These are phyloP conservation scores for Haberlea rhodopensis DNA, from an alignment of 257 asterid genomes.

Conservation along the genomic window DNA sequence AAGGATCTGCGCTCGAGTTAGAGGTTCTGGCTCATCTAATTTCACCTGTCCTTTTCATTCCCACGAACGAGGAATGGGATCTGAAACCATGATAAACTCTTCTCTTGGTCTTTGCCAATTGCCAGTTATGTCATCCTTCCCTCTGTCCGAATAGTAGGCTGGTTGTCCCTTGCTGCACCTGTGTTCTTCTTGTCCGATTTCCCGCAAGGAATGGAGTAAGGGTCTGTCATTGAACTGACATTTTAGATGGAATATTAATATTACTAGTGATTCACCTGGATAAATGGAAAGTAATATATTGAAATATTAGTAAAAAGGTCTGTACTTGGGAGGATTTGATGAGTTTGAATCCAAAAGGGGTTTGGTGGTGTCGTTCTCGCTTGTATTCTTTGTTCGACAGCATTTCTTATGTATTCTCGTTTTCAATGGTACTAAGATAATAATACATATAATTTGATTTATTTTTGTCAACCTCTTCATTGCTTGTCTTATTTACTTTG, in stretches of 20 bases:
- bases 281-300: too few relatives aligned
- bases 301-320: too few relatives aligned
- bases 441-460: too few relatives aligned
- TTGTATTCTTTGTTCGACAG: neutral
- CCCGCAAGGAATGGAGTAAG: neutral
- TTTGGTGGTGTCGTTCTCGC: too few relatives aligned
- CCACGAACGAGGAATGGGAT: neutral
- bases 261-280: neutral
- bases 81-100: neutral
- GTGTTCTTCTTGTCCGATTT: neutral
- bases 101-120: neutral
- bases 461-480: neutral
- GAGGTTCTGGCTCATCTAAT: neutral
- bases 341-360: too few relatives aligned
- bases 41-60: neutral
- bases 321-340: too few relatives aligned
- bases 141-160: neutral
- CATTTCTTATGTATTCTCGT: too few relatives aligned
- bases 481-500: too few relatives aligned
- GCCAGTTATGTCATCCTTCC: neutral
- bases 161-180: neutral
- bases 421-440: neutral
- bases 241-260: neutral
- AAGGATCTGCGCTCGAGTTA: neutral
- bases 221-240: neutral